Evolutionary conservation across 257 asterid species (phyloP).

Genomic region (Cruciata laevipes): DNA sequence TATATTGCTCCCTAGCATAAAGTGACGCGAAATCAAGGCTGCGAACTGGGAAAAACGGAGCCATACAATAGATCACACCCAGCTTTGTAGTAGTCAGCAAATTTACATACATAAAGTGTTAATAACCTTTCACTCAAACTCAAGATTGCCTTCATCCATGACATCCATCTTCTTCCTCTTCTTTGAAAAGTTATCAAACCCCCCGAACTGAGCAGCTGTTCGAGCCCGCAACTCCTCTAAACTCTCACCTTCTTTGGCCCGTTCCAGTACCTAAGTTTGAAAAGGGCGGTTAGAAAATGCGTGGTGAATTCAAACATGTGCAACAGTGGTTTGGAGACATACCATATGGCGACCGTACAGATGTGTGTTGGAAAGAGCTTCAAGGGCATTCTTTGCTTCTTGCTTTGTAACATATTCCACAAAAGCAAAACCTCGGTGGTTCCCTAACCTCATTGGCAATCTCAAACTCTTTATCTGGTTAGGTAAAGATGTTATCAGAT

Average conservation of each 20-base stretch:
- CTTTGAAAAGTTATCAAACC: constrained; percentile 39
- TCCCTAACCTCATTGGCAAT: constrained; percentile 69
- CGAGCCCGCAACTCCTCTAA: too few relatives aligned
- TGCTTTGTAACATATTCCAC: too few relatives aligned
- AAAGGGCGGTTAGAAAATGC: constrained; percentile 8
- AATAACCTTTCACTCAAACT: constrained; percentile 34
- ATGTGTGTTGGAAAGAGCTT: constrained; percentile 79
- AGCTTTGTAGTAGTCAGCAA: too few relatives aligned
- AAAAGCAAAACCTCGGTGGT: constrained; percentile 93
- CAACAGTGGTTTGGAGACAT: constrained; percentile 18
- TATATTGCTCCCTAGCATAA: too few relatives aligned
- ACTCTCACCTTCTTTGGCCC: constrained; percentile 95
- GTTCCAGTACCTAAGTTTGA: constrained; percentile 68
- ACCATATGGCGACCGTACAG: constrained; percentile 98
- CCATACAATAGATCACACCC: too few relatives aligned
- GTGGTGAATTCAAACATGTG: background rate
- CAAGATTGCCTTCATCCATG: constrained; percentile 46
- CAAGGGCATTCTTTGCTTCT: constrained; percentile 80
- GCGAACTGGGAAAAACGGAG: too few relatives aligned
- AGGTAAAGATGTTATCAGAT: background rate
- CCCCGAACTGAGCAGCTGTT: constrained; percentile 59
- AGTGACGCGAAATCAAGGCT: too few relatives aligned
- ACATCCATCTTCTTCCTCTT: constrained; percentile 54
- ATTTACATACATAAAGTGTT: too few relatives aligned
- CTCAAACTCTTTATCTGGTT: constrained; percentile 76